Evolutionary conservation across 257 asterid genomes (phyloP).

Genomic region (Penstemon barbatus): DNA sequence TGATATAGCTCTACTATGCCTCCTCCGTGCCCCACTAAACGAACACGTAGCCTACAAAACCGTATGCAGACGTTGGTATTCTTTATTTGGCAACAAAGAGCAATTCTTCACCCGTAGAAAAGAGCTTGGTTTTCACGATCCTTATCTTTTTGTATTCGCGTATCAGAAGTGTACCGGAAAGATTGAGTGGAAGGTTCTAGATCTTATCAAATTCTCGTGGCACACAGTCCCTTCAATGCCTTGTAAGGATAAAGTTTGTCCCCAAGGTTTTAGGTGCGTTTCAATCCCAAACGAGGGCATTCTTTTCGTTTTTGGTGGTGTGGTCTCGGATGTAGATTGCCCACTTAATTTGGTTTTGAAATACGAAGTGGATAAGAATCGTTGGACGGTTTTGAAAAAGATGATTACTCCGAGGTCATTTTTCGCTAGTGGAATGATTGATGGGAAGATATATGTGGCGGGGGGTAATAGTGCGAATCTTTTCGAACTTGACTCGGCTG

Average conservation of each 20-base stretch:
- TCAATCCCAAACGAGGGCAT: constrained; percentile 73
- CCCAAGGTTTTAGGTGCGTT: constrained; percentile 84
- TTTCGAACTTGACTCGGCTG: constrained; percentile 79
- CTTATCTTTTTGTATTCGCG: constrained; percentile 86
- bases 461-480: constrained; percentile 86
- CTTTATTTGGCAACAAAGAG: constrained; percentile 70
- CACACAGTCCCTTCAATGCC: constrained; percentile 94
- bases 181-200: constrained; percentile 85
- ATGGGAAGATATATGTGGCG: constrained; percentile 85
- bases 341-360: constrained; percentile 82
- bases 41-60: constrained; percentile 51
- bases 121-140: constrained; percentile 78
- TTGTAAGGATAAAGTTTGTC: constrained; percentile 83
- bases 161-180: constrained; percentile 81
- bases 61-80: constrained; percentile 82
- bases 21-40: constrained; percentile 77
- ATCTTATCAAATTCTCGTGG: constrained; percentile 67
- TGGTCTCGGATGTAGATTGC: constrained; percentile 74
- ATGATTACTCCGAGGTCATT: constrained; percentile 88
- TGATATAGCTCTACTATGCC: constrained; percentile 85
- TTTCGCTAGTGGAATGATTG: constrained; percentile 81
- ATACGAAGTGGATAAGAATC: constrained; percentile 70
- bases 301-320: constrained; percentile 83
- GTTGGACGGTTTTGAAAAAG: constrained; percentile 86
- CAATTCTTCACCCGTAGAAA: constrained; percentile 70